Evolutionary conservation across 352 stramenopile species (phyloP), one percentile per base, ranked within the genome.

Genomic region (Phytophthora melonis): DNA sequence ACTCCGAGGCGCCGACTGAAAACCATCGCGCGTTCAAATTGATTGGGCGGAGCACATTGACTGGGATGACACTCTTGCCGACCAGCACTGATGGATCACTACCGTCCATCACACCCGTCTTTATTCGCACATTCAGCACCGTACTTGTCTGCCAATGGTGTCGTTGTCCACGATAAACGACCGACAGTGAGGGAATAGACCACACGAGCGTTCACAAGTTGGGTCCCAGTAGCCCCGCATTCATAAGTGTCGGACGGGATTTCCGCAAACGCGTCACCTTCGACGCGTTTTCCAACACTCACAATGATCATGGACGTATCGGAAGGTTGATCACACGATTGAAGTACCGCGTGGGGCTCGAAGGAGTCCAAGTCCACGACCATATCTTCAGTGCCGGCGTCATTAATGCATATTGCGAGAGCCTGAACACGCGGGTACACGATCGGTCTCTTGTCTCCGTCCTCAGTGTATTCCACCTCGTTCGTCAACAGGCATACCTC

Each of bases 101-200:
- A 14, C 18, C 32, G 6, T 19, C 55, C 64, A 53, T 8, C 14
- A 50, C 30, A 68, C 3, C 49, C 52, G 25, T 47, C 14, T 1
- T 43, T 5, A 54, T 7, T 57, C 4, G 5, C 21, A 10, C 66
- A 73, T 8, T 23, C 52, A 16, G 66, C 59, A 13, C 57, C 34
- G 16, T 60, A 73, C 13, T 32, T 23, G 0, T 47, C 9, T 16
- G 43, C 19, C 14, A 73, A 23, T 25, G 63, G 21, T 11, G 68
- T 52, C 3, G 52, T 13, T 50, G 0, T 41, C 62, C 62, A 78
- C 16, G 72, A 72, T 19, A 75, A 50, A 19, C 70, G 59, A 3
- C 71, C 71, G 2, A 75, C 55, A 11, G 71, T 72, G 13, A 78
- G 34, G 13, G 72, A 75, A 41, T 75, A 71, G 19, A 75, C 47